phyloP scores from a whole-genome alignment of 2,329 filamentous ascomycete species.

The Microdochium nivale region DNA sequence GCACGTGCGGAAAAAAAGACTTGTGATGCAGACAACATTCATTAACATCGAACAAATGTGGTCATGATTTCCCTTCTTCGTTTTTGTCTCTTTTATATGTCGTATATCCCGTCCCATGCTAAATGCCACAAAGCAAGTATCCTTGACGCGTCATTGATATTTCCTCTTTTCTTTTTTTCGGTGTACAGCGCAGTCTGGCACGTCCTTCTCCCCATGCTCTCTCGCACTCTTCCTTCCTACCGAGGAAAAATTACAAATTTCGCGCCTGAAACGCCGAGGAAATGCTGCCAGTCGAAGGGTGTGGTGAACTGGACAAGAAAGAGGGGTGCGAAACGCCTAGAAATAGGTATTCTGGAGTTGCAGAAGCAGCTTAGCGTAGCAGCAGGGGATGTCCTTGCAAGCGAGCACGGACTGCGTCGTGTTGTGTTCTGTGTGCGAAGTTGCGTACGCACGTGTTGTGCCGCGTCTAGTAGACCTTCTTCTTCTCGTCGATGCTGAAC shows the following conservation, averaged over 20 bases:
- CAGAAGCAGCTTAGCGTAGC: background rate
- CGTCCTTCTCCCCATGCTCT: background rate
- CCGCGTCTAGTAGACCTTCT: constrained; percentile 83
- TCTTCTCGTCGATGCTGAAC: constrained; percentile 99
- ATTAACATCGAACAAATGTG: too few relatives aligned
- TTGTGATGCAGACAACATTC: too few relatives aligned
- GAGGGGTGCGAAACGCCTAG: background rate
- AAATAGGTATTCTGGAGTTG: background rate
- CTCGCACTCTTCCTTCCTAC: background rate
- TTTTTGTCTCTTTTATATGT: too few relatives aligned
- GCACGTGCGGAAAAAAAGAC: too few relatives aligned
- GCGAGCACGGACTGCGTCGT: background rate
- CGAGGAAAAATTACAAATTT: background rate
- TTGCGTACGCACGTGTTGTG: background rate
- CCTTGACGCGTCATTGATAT: background rate
- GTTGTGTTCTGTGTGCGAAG: background rate
- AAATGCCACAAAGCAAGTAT: too few relatives aligned
- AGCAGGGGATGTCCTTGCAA: background rate
- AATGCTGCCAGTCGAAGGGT: background rate
- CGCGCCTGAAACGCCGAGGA: background rate
- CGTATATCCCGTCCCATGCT: too few relatives aligned
- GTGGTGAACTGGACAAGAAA: background rate
- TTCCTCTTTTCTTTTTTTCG: background rate
- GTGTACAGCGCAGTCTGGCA: background rate
- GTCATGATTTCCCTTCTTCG: too few relatives aligned